Base-by-base conservation (phyloP, 257 asterid genomes). In the Scutellaria barbata region DNA sequence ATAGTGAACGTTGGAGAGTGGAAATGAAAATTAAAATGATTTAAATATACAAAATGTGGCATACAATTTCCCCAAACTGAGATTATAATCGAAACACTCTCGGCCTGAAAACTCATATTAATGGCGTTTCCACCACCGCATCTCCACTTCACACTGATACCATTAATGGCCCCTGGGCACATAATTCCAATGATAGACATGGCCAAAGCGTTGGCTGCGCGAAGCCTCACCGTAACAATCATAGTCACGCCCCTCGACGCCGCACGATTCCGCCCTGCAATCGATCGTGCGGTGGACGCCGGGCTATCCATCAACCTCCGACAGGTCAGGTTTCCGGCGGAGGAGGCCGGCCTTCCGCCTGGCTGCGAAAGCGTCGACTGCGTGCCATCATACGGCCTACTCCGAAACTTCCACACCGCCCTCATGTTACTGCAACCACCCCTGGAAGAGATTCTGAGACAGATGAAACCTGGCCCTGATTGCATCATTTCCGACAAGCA, bases 161-260 rank as follows among this genome's bases (percentile, higher is more conserved):
- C 77, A 10, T 46, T 63, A 8, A 48, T 78, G 67, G 76, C 83
- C 10, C 79, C 73, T 0, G 90, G 90, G n/a, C 90, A 83, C 63
- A 83, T 83, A 66, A 85, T 85, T 30, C 90, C 88, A 0, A 81
- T 85, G 85, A 79, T 85, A 22, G 83, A 83, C 74, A 85, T 83
- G 88, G 88, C 86, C 8, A 79, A 77, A 62, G n/a, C 76, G 18
- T 50, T 85, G 0, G 83, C 88, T 0, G 55, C 69, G 0, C 84
- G 75, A 8, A 77, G 84, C 37, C 66, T 62, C 8, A 61, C 33
- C 40, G 72, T 74, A 2, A 73, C 88, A 13, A 69, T 85, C 56
- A 41, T 85, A 50, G 76, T 81, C n/a, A 87, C 90, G 5, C 88
- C 85, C n/a, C 77, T 72, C 18, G 71, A 80, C 70, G 48, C 85